Base-by-base conservation (phyloP, 495 filamentous ascomycete genomes). In the Penicillium canariense region DNA sequence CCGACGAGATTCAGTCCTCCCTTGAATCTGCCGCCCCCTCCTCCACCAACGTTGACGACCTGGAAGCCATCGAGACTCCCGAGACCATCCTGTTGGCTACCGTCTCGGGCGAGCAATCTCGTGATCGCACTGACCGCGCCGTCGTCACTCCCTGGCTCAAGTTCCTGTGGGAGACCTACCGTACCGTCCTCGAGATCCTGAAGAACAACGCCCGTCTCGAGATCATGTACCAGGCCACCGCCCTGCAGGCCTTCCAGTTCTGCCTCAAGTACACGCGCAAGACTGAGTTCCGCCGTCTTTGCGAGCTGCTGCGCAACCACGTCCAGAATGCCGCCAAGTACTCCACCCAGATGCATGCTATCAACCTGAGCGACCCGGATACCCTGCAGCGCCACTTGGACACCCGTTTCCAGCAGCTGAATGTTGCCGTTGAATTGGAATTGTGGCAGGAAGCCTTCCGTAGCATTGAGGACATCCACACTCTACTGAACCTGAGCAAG, bases 151-250 rank as follows among this genome's bases (percentile, higher is more conserved):
- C 94, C 43, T 98, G 95, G 94, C 83, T 98, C 59, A 98, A 98
- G 77, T 98, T 98, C 68, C 81, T 98, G 52, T 98, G 94, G 94
- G 95, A 98, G 77, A 96, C 94, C n/a, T 98, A 98, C 76, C 90
- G 94, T 32, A 98, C 94, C 48, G 94, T 98, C 32, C 81, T 98
- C 61, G 94, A 98, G 64, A 97, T 98, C 67, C 81, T 98, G 59
- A 90, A 96, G 76, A 98, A 98, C 81, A 98, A 98, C 81, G 95
- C 94, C 31, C 87, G 94, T 32, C 79, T 98, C 32, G 94, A 98
- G 78, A 83, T 96, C 32, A 95, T 97, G 81, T 98, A 98, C 75
- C 94, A 98, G 81, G 88, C 87, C 68, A 97, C 95, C 43, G 95
- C 94, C 53, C 87, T 96, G 68, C 95, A 97, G 72, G 94, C 94